Evolutionary conservation across 2,329 filamentous ascomycete genomes (phyloP), one percentile per base, ranked within the genome.

Genomic region (Alternaria metachromatica): DNA sequence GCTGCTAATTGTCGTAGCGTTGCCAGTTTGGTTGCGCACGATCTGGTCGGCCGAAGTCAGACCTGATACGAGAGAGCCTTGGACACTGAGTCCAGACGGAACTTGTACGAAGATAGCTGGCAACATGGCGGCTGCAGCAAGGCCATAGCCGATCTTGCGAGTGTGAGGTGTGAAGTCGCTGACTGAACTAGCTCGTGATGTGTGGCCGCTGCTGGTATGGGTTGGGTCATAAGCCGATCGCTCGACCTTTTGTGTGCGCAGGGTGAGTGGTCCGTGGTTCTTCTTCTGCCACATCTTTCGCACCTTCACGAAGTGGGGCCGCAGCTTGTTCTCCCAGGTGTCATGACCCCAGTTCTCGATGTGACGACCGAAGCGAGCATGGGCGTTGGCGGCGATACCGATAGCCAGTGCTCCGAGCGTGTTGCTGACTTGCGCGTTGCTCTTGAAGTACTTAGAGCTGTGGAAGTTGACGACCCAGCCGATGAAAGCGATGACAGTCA

Each of bases 81-180:
- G 84, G 2, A 88, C 87, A 3, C 87, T 86, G 3, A 90, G 80
- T 2, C 87, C 88, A 3, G 84, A 86, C 0, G 88, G 88, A 0
- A 90, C 87, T 63, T 89, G 86, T 3, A 89, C 87, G 66, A 96
- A 96, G 67, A 97, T 96, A 6, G 91, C 94, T 0, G 94, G 94
- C 10, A 97, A 82, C 85, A 97, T 92, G 2, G 92, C 91, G 0
- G 93, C 92, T 0, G 93, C 93, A 0, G 94, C 94, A 3, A 97
- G 87, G 2, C 91, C 92, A 76, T 94, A 93, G 12, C 90, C 89
- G 6, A 81, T 78, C 43, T 80, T 80, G 23, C 79, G 78, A 1
- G 67, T 66, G 28, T 74, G 70, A 2, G 79, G 76, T 6, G 74
- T 71, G 30, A 73, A 74, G 18, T 73, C 71, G 59, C 66, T 69